Percentiles rank a stretch among this genome's conserved stretches.
phyloP scores from a whole-genome alignment of 2,329 filamentous ascomycete species.

The Pseudophaeomoniella oleicola region DNA sequence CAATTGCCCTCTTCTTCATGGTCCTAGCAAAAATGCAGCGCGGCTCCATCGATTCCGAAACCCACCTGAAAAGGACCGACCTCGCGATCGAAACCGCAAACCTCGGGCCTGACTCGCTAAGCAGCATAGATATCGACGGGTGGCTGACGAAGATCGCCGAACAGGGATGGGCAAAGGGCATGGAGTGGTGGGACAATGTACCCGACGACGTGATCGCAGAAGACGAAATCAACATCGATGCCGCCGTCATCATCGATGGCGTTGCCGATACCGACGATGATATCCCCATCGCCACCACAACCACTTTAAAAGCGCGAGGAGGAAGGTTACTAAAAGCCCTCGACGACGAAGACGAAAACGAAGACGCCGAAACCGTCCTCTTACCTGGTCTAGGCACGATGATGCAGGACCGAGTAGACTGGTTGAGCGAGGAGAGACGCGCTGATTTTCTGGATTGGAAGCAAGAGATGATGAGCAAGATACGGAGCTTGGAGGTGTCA shows the following conservation, averaged over 20 bases:
- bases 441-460: conserved; percentile 30
- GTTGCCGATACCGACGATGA: neutral
- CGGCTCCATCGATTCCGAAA: conserved; percentile 9
- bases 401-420: conserved; percentile 35
- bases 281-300: neutral
- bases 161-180: conserved; percentile 36
- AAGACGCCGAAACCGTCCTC: conserved; percentile 20
- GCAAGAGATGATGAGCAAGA: conserved; percentile 22
- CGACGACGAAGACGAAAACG: conserved; percentile 12
- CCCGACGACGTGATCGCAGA: conserved; percentile 22
- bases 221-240: neutral
- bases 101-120: conserved; percentile 24
- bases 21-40: conserved; percentile 20
- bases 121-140: conserved; percentile 40
- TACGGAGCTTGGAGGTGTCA: too few species aligned
- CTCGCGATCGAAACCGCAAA: conserved; percentile 21
- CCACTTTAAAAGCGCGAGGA: neutral
- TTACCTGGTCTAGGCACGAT: conserved; percentile 33
- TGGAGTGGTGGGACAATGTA: conserved; percentile 54
- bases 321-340: conserved; percentile 2
- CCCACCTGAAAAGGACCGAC: conserved; percentile 21
- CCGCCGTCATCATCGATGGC: neutral
- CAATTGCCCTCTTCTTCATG: conserved; percentile 29
- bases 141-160: conserved; percentile 44
- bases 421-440: conserved; percentile 27